Base-by-base conservation (phyloP, 2,329 filamentous ascomycete species). In the Trichoderma endophyticum region DNA sequence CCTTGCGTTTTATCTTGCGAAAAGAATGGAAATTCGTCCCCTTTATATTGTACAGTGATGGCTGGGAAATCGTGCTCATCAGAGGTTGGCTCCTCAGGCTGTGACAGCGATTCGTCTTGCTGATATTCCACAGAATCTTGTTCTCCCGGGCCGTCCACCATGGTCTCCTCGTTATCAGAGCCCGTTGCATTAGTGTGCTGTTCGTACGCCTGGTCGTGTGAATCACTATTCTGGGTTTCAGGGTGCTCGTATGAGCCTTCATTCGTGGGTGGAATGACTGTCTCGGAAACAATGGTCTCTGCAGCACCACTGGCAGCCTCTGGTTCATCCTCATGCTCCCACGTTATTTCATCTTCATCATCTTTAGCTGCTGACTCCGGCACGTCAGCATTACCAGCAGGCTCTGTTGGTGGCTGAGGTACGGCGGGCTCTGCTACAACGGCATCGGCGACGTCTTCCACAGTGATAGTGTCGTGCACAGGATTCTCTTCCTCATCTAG, bases 41-140 rank as follows among this genome's bases (percentile, higher is more conserved):
- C 83, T 68, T 81, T 83, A 72, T 84, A 85, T 61, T 81, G 80
- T 65, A 85, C 83, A 11, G 80, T 83, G 54, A 82, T 85, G 74
- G 75, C 77, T 15, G 79, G 83, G 70, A 76, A 82, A 1, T 77
- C 76, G 8, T 75, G 72, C 18, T 68, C 36, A 15, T 74, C 72
- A 0, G 70, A 12, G n/a, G 66, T 66, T 7, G 70, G 48, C 32
- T 65, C 39, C 24, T 63, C 60, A 57, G 30, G 54, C 57, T 71
- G 64, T 39, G 54, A 68, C 48, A 26, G 48, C 24, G 59, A 70
- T 12, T 73, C 73, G 14, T 72, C 71, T 34, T 72, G 70, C 14
- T 72, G 70, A 32, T 65, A 34, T 8, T 64, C 66, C 24, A 73
- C 73, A 59, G 72, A 62, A 28, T 73, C 72, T 21, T 30, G 66